Conservation (phyloP, 495 filamentous ascomycete genomes). For the Penicillium salamii region DNA sequence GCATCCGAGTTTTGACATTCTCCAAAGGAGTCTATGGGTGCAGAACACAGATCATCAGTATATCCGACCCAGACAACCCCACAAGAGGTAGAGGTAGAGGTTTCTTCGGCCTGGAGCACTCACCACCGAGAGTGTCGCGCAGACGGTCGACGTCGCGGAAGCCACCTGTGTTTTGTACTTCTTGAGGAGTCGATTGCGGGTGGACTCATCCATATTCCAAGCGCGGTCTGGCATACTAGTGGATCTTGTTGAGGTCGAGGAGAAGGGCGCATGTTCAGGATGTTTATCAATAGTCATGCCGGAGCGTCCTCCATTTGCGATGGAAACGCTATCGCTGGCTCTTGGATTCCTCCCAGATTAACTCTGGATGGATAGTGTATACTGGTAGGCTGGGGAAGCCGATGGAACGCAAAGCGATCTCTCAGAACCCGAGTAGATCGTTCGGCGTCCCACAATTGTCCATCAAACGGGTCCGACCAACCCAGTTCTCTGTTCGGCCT, state of each 20-base stretch:
- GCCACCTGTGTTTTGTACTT: constrained; percentile 48
- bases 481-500: neutral
- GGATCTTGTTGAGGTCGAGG: constrained; percentile 27
- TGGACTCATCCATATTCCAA: constrained; percentile 41
- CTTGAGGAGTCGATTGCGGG: constrained; percentile 42
- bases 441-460: constrained; percentile 51
- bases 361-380: constrained; percentile 4
- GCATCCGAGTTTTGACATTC: constrained; percentile 52
- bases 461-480: constrained; percentile 30
- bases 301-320: constrained; percentile 33
- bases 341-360: neutral
- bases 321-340: constrained; percentile 1
- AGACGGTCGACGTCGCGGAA: constrained; percentile 42
- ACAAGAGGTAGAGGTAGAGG: no score
- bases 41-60: neutral
- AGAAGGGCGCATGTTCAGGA: constrained; percentile 43
- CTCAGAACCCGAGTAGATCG: constrained; percentile 49
- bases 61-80: neutral
- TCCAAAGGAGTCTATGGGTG: constrained; percentile 42
- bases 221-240: constrained; percentile 31
- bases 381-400: constrained; percentile 45
- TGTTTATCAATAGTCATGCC: constrained; percentile 45
- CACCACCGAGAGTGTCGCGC: constrained; percentile 46
- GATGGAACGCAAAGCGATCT: constrained; percentile 55
- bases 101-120: constrained; percentile 15